These are phyloP conservation scores for Pseudoscleropodium purum DNA, from an alignment of 225 moss, liverwort and hornwort genomes.

Conservation along the genomic window DNA sequence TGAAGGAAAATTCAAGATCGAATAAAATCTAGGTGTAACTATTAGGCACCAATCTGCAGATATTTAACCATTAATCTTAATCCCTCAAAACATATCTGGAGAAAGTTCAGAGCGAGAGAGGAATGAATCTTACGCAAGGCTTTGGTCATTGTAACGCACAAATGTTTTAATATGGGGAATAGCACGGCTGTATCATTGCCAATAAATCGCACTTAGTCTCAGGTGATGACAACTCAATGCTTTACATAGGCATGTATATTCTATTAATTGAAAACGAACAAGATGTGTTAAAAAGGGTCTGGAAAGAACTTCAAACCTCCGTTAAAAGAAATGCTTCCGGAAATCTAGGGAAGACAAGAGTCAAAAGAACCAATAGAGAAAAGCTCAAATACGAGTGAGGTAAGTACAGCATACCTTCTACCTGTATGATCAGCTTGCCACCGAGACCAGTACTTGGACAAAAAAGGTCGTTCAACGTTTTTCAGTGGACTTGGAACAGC, in stretches of 20 bases:
- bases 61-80: not conserved
- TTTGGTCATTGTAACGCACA: constrained; percentile 72
- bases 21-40: not conserved
- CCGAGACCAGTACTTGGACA: constrained; percentile 82
- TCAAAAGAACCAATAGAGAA: not conserved
- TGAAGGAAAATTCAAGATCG: not conserved
- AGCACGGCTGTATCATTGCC: constrained; percentile 54
- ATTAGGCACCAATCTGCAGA: not conserved
- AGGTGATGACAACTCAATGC: not conserved
- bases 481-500: constrained; percentile 92
- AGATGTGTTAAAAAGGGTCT: not conserved
- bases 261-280: not conserved
- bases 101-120: not conserved
- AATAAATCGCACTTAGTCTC: constrained; percentile 1
- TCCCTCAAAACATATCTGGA: not conserved
- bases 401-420: constrained; percentile 47
- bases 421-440: constrained; percentile 90
- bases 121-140: constrained; percentile 52
- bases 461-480: constrained; percentile 73
- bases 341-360: not conserved
- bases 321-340: not conserved
- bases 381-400: not conserved
- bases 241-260: not conserved
- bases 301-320: not conserved
- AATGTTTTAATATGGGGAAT: constrained; percentile 96